Conservation (phyloP, 441 rosid genomes). For the Euphorbia celastroides region DNA sequence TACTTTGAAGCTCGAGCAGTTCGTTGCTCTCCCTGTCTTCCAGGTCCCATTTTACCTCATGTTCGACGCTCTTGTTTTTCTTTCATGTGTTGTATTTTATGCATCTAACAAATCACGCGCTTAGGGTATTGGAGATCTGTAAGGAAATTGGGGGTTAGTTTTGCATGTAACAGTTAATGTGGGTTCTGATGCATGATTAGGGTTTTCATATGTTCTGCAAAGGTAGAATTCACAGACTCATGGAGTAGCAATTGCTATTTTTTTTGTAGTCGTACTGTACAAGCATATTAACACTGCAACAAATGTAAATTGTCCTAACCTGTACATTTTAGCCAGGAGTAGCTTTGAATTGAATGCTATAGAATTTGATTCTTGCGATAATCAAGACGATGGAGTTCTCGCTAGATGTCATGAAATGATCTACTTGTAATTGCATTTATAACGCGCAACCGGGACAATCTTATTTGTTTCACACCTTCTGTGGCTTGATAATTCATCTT, state of each 20-base stretch:
- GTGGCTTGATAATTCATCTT: background rate
- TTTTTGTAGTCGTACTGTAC: too few species aligned
- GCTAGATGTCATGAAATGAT: too few species aligned
- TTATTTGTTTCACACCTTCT: too few species aligned
- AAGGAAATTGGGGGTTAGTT: background rate
- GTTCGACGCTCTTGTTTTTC: background rate
- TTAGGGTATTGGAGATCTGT: slow-evolving; percentile 22
- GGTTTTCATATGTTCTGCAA: background rate
- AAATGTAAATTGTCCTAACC: too few species aligned
- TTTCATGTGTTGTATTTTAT: too few species aligned
- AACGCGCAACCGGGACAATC: too few species aligned
- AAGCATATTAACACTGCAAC: too few species aligned
- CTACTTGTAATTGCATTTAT: background rate
- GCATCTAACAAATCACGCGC: background rate
- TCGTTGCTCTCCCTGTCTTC: slow-evolving; percentile 68
- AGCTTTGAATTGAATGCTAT: too few species aligned
- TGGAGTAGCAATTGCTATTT: too few species aligned
- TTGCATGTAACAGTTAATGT: background rate
- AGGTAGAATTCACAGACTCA: background rate
- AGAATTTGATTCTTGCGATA: too few species aligned
- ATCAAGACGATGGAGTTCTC: too few species aligned
- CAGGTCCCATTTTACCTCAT: slow-evolving; percentile 41
- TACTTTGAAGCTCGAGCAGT: slow-evolving; percentile 91
- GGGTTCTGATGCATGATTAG: slow-evolving; percentile 20
- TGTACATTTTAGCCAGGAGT: too few species aligned